Conservation (phyloP, 139 green algal species). For the Coelastrella sp. region DNA sequence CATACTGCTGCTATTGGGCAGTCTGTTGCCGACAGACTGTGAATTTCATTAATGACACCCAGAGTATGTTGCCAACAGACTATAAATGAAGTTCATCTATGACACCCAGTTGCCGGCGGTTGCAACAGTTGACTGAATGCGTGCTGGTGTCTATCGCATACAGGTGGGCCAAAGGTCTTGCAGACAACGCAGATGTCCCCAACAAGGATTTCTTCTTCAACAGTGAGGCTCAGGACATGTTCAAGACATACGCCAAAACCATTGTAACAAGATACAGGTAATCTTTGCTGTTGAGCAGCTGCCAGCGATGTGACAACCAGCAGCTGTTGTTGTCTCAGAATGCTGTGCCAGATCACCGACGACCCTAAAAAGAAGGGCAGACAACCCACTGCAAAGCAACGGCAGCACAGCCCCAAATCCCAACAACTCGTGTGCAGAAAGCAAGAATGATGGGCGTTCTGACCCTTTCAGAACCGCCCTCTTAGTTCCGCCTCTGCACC, state of each 20-base stretch:
- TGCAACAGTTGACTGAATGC: not conserved
- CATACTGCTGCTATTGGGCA: not conserved
- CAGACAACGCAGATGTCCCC: not conserved
- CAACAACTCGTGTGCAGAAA: too few species aligned
- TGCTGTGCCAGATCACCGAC: too few species aligned
- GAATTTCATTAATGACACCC: too few species aligned
- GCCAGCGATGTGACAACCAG: not conserved
- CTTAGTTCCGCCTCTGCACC: too few species aligned
- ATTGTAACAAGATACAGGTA: constrained; percentile 61
- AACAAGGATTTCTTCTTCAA: not conserved
- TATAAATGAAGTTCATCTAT: not conserved
- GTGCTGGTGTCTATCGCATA: not conserved
- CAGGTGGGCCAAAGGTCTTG: not conserved
- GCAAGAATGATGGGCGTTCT: too few species aligned
- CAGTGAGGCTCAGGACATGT: constrained; percentile 59
- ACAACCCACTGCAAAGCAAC: too few species aligned
- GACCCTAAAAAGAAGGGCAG: too few species aligned
- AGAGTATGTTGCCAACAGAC: too few species aligned
- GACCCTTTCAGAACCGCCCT: too few species aligned
- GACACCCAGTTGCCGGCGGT: not conserved
- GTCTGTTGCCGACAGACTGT: too few species aligned
- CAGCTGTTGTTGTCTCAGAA: not conserved
- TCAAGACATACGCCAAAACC: constrained; percentile 51
- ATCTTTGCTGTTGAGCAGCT: constrained; percentile 58
- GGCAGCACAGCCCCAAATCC: not conserved